Conservation (phyloP, 257 asterid genomes). For the Solanum virginianum region DNA sequence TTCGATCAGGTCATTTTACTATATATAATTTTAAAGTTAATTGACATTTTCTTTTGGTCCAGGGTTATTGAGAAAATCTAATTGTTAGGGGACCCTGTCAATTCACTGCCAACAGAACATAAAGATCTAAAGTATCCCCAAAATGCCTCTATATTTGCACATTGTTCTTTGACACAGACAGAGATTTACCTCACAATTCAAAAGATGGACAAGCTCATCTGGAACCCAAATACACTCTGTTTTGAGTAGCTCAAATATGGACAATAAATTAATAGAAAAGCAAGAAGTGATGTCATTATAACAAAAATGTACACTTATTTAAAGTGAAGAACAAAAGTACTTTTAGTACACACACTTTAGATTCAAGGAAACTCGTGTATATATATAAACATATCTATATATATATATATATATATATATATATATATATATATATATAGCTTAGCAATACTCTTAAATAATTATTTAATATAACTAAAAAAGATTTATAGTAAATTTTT, state of each 20-base stretch:
- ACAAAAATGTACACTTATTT: not conserved
- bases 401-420: fast-evolving
- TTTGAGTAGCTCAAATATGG: not conserved
- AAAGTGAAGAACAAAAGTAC: not conserved
- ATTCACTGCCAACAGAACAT: not conserved
- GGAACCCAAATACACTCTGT: not conserved
- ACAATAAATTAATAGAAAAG: too few relatives aligned
- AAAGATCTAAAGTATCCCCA: not conserved
- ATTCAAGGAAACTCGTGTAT: too few relatives aligned
- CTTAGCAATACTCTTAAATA: too few relatives aligned
- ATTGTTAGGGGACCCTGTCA: too few relatives aligned
- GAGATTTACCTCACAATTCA: not conserved
- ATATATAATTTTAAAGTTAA: too few relatives aligned
- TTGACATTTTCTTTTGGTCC: not conserved
- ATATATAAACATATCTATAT: too few relatives aligned
- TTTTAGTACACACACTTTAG: too few relatives aligned
- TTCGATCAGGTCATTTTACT: not conserved
- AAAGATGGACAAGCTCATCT: not conserved
- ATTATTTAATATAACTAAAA: too few relatives aligned
- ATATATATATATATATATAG: too few relatives aligned
- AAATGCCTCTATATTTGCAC: not conserved
- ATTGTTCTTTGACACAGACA: not conserved
- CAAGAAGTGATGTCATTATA: not conserved
- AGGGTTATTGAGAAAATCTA: not conserved
- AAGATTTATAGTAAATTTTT: too few relatives aligned